These are phyloP conservation scores for Coniochaeta prunicola DNA, from an alignment of 2,329 filamentous ascomycete genomes.

Conservation along the genomic window DNA sequence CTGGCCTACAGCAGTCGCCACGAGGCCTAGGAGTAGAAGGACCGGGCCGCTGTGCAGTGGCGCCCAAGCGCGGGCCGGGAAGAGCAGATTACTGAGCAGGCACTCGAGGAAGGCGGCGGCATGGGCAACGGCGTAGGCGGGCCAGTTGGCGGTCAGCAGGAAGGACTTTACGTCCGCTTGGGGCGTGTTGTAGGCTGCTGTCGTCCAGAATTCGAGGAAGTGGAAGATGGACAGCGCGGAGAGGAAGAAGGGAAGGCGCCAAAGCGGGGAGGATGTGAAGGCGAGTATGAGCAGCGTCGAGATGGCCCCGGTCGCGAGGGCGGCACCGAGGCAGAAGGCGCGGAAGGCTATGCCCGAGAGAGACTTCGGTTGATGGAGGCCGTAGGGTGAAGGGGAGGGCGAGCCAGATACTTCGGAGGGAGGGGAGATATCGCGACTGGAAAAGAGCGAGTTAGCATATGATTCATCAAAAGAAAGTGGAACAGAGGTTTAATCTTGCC, in stretches of 20 bases:
- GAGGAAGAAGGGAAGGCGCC: constrained; percentile 62
- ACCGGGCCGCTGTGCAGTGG: constrained; percentile 34
- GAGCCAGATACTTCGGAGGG: constrained; percentile 22
- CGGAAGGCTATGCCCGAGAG: constrained; percentile 53
- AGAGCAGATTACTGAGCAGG: constrained; percentile 49
- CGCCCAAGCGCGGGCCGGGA: constrained; percentile 40
- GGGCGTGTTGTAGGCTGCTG: constrained; percentile 73
- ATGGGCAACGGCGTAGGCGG: constrained; percentile 78
- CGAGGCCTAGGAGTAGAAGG: constrained; percentile 50
- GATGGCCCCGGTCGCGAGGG: constrained; percentile 28
- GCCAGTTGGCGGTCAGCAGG: constrained; percentile 78
- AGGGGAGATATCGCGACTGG: constrained; percentile 4
- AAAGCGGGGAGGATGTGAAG: constrained; percentile 38
- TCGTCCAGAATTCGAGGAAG: constrained; percentile 93
- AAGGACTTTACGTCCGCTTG: constrained; percentile 69
- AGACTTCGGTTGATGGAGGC: constrained; percentile 44
- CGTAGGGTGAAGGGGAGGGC: constrained; percentile 21
- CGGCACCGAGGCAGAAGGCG: constrained; percentile 45
- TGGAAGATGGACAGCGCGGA: constrained; percentile 72
- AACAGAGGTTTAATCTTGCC: not conserved
- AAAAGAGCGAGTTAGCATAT: not conserved
- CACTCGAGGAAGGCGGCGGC: constrained; percentile 67
- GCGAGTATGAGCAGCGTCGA: constrained; percentile 24
- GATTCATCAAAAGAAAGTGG: not conserved
- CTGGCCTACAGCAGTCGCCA: constrained; percentile 65